Evolutionary conservation across 257 asterid genomes (phyloP), one percentile per base, ranked within the genome.

Genomic region (Jacaranda copaia): DNA sequence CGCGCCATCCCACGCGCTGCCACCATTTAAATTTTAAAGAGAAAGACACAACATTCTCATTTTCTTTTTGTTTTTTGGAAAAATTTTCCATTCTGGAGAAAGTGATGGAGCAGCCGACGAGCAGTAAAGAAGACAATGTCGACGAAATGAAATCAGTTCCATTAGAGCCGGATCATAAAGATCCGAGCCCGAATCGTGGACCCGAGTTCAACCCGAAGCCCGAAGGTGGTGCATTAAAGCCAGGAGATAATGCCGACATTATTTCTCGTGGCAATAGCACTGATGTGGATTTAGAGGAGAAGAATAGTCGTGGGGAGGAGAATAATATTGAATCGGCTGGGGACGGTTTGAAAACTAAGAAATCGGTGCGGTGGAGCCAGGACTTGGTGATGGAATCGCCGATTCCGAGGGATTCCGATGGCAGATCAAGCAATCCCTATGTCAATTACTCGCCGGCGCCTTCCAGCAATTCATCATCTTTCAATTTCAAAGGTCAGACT

Each of bases 361-460:
- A 93, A 84, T 93, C 96, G 40, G 97, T 92, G 81, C 82, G 88
- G 64, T 93, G 96, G 96, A 92, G 92, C 79, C 74, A 92, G 78
- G 92, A 90, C 58, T 84, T 94, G 89, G 97, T 88, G 72, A 81
- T 81, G 85, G 96, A 90, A 64, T 57, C 92, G 69, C 87, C 93
- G 76, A 68, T 77, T 43, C 92, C 88, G 65, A 86, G 85, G 82
- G 80, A 74, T 43, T 74, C 78, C 2, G 89, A 86, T 75, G 87
- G 72, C 60, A 96, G 91, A 80, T 82, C 94, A 77, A 20, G 78
- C 68, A 87, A 89, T 83, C 96, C 94, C 5, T 90, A 91, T 77
- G 89, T 85, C 18, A 82, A 88, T 84, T 81, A 88, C 85, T 46
- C 97, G 60, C 85, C 89, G 8, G 84, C 94, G 56, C 79, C 89